Base-by-base conservation (phyloP, 2,329 filamentous ascomycete species). In the Talaromyces islandicus region DNA sequence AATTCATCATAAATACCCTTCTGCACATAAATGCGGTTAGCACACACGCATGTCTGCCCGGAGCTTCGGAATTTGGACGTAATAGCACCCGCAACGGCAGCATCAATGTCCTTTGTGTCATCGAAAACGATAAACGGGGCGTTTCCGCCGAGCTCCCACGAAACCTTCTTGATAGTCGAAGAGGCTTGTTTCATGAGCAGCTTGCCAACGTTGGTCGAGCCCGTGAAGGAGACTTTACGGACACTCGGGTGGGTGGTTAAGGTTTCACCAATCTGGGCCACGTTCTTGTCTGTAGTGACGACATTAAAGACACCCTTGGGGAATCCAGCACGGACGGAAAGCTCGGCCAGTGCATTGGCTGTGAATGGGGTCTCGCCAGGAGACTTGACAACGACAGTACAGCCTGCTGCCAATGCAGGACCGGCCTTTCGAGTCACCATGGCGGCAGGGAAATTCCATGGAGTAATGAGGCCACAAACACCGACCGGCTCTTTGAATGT, bases 121-220 rank as follows among this genome's bases (percentile, higher is more conserved):
- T 97, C 92, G 70, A 97, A 97, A 35, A 97, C 91, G 66, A 97
- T 97, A 73, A 97, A 96, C 1, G 93, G 93, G 0, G 93, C 90
- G 73, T 97, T 97, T 54, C 93, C 94, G 58, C 93, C 93, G 1
- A 97, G 88, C 73, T 97, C 93, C 73, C 96, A 89, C 0, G 90
- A 94, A 1, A 90, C 80, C 71, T 90, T 90, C 83, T 97, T 97
- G 29, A 91, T 78, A 0, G 92, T 96, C 46, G 85, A 83, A 0
- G 92, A 85, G 11, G 89, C 88, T 76, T 97, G 92, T 79, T 90
- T 89, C 92, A 97, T 96, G 58, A 99, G 85, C 77, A 97, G 77
- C 66, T 83, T 86, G 25, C 85, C 85, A 4, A 88, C 85, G 51
- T 80, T 80, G 0, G 85, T 88, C 35, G 81, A 85, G 55, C 94